phyloP scores from a whole-genome alignment of 1,139 yeast genomes.

The Taphrina pruni region DNA sequence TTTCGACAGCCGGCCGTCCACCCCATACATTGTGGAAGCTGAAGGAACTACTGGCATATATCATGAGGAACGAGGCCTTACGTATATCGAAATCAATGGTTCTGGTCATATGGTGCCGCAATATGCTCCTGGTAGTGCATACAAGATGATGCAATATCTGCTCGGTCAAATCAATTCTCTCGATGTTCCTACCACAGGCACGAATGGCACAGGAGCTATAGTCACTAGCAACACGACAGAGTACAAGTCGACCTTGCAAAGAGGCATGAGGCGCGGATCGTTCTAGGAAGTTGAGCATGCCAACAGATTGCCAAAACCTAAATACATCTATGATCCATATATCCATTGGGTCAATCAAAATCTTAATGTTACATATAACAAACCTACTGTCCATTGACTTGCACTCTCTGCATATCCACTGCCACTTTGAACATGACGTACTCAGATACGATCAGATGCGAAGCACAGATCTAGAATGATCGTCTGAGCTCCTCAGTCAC shows the following conservation, averaged over 20 bases:
- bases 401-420: too few species aligned
- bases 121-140: constrained; percentile 21
- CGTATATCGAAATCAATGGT: constrained; percentile 21
- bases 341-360: too few species aligned
- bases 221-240: constrained; percentile 1
- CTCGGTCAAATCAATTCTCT: constrained; percentile 11
- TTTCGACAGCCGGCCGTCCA: constrained; percentile 15
- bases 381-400: too few species aligned
- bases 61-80: constrained; percentile 27
- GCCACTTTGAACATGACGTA: not conserved
- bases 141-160: constrained; percentile 12
- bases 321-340: too few species aligned
- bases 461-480: constrained; percentile 4
- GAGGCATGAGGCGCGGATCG: not conserved
- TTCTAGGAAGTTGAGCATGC: not conserved
- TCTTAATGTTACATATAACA: too few species aligned
- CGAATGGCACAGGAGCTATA: constrained; percentile 11
- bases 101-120: constrained; percentile 37
- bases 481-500: constrained; percentile 1
- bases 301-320: too few species aligned
- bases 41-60: constrained; percentile 29
- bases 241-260: not conserved
- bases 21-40: constrained; percentile 11
- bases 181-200: constrained; percentile 1
- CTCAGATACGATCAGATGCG: constrained; percentile 4